These are phyloP conservation scores for Lactarius sp. DNA, from an alignment of 768 basidiomycete species.

Conservation along the genomic window DNA sequence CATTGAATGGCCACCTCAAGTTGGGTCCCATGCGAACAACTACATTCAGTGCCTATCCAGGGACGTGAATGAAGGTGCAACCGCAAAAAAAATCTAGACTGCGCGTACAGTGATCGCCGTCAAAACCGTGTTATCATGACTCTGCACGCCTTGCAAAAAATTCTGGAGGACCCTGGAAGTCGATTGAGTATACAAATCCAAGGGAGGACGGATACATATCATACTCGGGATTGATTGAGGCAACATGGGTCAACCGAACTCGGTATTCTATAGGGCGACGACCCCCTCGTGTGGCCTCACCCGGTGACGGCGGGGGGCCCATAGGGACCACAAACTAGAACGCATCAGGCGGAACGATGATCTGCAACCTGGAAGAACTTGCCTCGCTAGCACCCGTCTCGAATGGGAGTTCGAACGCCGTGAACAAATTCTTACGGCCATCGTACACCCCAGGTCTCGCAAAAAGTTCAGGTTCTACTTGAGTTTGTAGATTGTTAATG, in stretches of 20 bases:
- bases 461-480: constrained; percentile 58
- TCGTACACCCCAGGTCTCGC: constrained; percentile 73
- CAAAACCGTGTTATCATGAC: constrained; percentile 60
- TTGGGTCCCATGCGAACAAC: constrained; percentile 73
- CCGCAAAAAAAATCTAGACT: background rate
- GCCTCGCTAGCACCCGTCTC: constrained; percentile 47
- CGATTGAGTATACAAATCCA: background rate
- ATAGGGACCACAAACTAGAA: constrained; percentile 59
- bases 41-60: constrained; percentile 60
- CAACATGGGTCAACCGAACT: constrained; percentile 58
- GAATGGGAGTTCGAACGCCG: constrained; percentile 56
- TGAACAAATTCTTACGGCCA: constrained; percentile 73
- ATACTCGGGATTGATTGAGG: constrained; percentile 82
- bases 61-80: background rate
- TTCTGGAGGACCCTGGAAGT: constrained; percentile 51
- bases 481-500: constrained; percentile 56
- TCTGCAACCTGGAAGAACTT: constrained; percentile 24
- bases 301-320: constrained; percentile 30
- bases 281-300: constrained; percentile 2
- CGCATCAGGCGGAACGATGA: background rate
- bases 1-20: constrained; percentile 62
- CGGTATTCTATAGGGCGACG: constrained; percentile 60
- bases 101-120: constrained; percentile 62
- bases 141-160: constrained; percentile 61
- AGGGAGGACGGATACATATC: constrained; percentile 33